Conservation (phyloP, 164 flowering plant genomes). For the Vitis amurensis region DNA sequence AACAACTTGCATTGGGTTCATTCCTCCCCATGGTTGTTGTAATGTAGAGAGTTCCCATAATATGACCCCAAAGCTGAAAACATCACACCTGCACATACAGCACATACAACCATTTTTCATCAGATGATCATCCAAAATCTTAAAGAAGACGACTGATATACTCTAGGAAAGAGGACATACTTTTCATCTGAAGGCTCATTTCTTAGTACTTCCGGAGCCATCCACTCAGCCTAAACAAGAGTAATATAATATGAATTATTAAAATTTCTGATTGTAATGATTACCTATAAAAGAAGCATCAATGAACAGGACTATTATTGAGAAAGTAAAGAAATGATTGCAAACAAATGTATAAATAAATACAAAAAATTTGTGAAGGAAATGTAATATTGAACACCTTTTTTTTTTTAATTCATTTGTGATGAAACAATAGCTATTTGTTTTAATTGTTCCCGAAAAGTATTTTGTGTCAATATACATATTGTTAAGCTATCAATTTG, state of each 20-base stretch:
- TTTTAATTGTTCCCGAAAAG: too few relatives aligned
- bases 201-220: slow-evolving; percentile 98
- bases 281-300: too few relatives aligned
- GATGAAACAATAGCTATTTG: too few relatives aligned
- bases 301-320: too few relatives aligned
- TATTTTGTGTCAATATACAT: too few relatives aligned
- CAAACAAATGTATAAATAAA: too few relatives aligned
- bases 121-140: neutral
- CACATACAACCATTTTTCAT: slow-evolving; percentile 10
- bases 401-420: too few relatives aligned
- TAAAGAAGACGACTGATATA: neutral
- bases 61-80: slow-evolving; percentile 91
- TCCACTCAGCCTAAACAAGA: slow-evolving; percentile 94
- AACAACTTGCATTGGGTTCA: slow-evolving; percentile 99
- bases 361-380: too few relatives aligned
- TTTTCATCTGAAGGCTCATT: slow-evolving; percentile 97
- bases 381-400: too few relatives aligned
- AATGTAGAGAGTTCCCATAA: slow-evolving; percentile 92
- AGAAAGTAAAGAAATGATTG: too few relatives aligned
- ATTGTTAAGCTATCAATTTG: too few relatives aligned
- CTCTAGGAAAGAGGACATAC: slow-evolving; percentile 35
- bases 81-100: slow-evolving; percentile 80
- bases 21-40: slow-evolving; percentile 97
- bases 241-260: neutral
- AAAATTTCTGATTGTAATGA: neutral